A percentile compares a stretch with the other conserved stretches of the same genome.
Evolutionary conservation across 1,139 yeast genomes (phyloP).

Genomic region (Sugiyamaella neomexicana): DNA sequence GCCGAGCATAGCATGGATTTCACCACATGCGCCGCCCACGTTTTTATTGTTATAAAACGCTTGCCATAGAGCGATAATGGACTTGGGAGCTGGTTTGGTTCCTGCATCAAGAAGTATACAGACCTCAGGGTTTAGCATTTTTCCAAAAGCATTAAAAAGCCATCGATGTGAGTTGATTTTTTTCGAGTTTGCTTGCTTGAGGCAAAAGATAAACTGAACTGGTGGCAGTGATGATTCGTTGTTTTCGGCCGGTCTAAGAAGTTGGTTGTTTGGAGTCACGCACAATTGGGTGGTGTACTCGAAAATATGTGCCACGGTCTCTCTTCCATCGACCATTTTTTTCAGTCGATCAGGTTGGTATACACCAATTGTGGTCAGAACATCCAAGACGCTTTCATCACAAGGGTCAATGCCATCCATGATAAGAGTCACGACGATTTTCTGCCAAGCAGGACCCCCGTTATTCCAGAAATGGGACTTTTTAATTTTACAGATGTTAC

Average conservation of each 20-base stretch:
- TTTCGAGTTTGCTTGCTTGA: conserved; percentile 86
- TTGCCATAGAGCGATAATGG: conserved; percentile 90
- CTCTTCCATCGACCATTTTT: conserved; percentile 81
- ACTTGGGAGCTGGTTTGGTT: conserved; percentile 83
- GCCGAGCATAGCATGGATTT: conserved; percentile 91
- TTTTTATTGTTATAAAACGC: conserved; percentile 93
- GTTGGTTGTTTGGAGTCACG: conserved; percentile 52
- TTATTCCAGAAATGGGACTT: conserved; percentile 54
- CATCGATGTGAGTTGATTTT: conserved; percentile 95
- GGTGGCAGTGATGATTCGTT: conserved; percentile 62
- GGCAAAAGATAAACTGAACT: conserved; percentile 83
- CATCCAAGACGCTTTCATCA: conserved; percentile 76
- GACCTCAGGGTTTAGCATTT: conserved; percentile 81
- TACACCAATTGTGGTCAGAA: conserved; percentile 88
- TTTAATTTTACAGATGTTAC: conserved; percentile 72
- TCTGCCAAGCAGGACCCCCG: conserved; percentile 95
- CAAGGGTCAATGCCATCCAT: conserved; percentile 95
- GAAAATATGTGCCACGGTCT: conserved; percentile 87
- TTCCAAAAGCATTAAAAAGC: conserved; percentile 93
- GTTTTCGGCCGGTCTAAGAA: conserved; percentile 56
- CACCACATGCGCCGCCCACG: conserved; percentile 98
- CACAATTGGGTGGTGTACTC: conserved; percentile 75
- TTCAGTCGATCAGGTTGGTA: conserved; percentile 95
- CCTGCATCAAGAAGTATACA: conserved; percentile 89
- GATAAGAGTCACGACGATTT: conserved; percentile 82